A percentile compares a stretch with the other conserved stretches of the same genome.
Conservation (phyloP, 2,329 filamentous ascomycete genomes). For the Botrytis elliptica region DNA sequence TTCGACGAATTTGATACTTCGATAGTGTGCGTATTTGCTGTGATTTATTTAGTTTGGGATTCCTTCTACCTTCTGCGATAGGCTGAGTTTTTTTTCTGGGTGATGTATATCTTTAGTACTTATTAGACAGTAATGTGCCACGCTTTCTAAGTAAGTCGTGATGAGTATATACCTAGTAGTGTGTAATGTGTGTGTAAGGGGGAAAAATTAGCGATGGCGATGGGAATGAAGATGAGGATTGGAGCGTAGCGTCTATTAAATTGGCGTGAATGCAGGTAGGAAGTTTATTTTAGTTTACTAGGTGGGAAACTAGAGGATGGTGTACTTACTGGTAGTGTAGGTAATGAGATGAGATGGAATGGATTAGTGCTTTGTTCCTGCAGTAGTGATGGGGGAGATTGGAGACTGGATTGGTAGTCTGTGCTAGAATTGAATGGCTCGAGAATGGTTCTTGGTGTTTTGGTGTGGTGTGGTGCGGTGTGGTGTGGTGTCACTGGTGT, state of each 20-base stretch:
- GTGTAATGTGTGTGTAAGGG: not conserved
- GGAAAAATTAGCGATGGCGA: not conserved
- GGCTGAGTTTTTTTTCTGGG: too few relatives aligned
- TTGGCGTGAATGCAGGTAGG: not conserved
- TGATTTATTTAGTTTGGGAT: too few relatives aligned
- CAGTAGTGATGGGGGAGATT: not conserved
- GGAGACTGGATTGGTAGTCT: not conserved
- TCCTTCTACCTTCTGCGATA: too few relatives aligned
- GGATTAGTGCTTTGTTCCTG: not conserved
- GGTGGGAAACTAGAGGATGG: not conserved
- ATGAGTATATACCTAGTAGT: too few relatives aligned
- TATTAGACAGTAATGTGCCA: too few relatives aligned
- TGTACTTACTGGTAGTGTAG: too few relatives aligned
- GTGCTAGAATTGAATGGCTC: not conserved
- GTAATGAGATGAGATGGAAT: not conserved
- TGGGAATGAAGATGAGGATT: not conserved
- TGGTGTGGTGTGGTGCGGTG: not conserved
- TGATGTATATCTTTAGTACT: too few relatives aligned
- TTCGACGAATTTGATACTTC: too few relatives aligned
- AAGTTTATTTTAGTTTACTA: not conserved
- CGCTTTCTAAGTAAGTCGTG: too few relatives aligned
- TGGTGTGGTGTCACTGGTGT: not conserved
- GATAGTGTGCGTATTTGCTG: too few relatives aligned
- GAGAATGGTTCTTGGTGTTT: not conserved
- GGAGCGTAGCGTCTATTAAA: not conserved